Evolutionary conservation across 441 rosid species (phyloP).

Genomic region (Dalechampia spathulata): DNA sequence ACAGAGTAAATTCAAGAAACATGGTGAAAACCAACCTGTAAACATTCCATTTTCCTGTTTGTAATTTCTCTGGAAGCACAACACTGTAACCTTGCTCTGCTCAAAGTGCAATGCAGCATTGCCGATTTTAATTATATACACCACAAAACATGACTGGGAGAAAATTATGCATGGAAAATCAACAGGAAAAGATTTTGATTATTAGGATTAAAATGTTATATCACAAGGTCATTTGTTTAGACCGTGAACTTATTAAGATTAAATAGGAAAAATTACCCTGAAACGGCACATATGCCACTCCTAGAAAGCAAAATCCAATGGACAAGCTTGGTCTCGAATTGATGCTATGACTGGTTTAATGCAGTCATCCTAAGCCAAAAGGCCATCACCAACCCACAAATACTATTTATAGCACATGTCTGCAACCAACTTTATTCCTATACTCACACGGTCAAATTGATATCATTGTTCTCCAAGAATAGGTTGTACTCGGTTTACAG

Average conservation of each 20-base stretch:
- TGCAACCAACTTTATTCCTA: too few relatives aligned
- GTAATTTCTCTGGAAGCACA: conserved; percentile 93
- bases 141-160: conserved; percentile 1
- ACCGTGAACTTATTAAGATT: too few relatives aligned
- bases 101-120: conserved; percentile 18
- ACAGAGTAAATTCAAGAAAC: conserved; percentile 5
- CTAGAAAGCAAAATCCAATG: not conserved
- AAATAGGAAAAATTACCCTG: not conserved
- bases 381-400: not conserved
- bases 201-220: not conserved
- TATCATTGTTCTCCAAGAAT: too few relatives aligned
- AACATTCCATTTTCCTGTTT: conserved; percentile 88
- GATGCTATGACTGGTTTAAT: too few relatives aligned
- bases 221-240: not conserved
- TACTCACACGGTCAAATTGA: too few relatives aligned
- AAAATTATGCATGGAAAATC: too few relatives aligned
- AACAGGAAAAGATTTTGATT: too few relatives aligned
- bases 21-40: conserved; percentile 48
- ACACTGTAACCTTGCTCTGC: conserved; percentile 88
- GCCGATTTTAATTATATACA: conserved; percentile 6
- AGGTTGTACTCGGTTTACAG: too few relatives aligned
- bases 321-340: not conserved
- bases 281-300: not conserved
- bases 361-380: too few relatives aligned
- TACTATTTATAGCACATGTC: not conserved